phyloP scores from a whole-genome alignment of 75 land plant genomes.

The Pseudotsuga menziesii region DNA sequence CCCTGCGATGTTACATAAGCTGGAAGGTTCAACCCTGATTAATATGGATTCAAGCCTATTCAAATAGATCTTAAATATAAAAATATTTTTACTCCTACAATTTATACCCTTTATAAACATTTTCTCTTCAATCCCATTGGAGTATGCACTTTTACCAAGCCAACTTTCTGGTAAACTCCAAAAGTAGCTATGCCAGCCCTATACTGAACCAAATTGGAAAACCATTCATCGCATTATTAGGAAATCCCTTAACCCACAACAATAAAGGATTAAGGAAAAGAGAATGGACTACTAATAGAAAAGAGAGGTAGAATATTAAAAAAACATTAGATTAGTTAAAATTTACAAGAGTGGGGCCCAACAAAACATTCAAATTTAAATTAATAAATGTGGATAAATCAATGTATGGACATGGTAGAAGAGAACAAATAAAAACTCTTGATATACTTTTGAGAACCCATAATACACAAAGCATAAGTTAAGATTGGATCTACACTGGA shows the following conservation, averaged over 20 bases:
- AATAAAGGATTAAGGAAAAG: slow-evolving; percentile 3
- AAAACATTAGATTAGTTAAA: slow-evolving; percentile 22
- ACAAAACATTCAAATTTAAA: neutral
- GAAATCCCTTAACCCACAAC: neutral
- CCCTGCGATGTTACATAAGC: no score
- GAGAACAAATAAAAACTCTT: neutral
- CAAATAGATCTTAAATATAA: no score
- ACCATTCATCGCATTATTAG: slow-evolving; percentile 20
- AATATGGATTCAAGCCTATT: no score
- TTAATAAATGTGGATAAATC: neutral
- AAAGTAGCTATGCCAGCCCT: neutral
- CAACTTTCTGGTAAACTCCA: neutral
- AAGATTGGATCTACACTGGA: neutral
- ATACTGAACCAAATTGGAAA: slow-evolving; percentile 16
- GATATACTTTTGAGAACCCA: no score
- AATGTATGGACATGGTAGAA: neutral
- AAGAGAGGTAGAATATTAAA: slow-evolving; percentile 22
- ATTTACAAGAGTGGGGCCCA: neutral
- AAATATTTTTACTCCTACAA: no score
- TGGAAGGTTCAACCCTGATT: no score
- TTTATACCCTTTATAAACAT: no score
- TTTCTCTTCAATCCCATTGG: no score
- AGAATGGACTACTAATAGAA: slow-evolving; percentile 4
- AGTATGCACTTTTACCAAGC: no score
- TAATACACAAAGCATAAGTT: neutral